Evolutionary conservation across 768 basidiomycete genomes (phyloP).

Genomic region (Panaeolus papilionaceus): DNA sequence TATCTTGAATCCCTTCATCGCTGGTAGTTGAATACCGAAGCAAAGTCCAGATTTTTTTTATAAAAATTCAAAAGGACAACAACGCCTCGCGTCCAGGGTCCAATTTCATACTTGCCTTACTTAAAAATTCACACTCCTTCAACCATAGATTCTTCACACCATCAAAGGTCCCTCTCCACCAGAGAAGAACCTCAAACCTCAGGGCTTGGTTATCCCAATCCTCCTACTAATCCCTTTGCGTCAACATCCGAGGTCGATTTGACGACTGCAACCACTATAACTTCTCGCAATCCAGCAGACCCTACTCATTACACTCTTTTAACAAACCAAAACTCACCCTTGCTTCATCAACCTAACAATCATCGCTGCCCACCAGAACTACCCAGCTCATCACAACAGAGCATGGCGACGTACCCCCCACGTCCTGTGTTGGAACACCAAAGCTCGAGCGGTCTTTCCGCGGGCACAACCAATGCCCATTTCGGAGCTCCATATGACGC

Average conservation of each 20-base stretch:
- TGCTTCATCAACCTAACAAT: not conserved
- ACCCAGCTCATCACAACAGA: not conserved
- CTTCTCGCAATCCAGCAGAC: not conserved
- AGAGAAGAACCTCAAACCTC: not conserved
- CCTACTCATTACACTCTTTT: slow-evolving; percentile 7
- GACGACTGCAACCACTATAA: not conserved
- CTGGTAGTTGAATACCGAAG: not conserved
- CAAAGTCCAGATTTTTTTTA: not conserved
- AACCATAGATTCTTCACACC: slow-evolving; percentile 16
- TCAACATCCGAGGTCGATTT: slow-evolving; percentile 6
- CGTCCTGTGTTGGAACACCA: slow-evolving; percentile 10
- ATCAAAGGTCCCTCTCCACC: not conserved
- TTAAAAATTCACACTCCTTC: slow-evolving; percentile 5
- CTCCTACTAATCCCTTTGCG: not conserved
- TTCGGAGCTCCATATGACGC: slow-evolving; percentile 5
- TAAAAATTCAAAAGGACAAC: not conserved
- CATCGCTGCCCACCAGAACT: not conserved
- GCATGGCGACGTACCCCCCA: slow-evolving; percentile 4
- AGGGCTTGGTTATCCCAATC: not conserved
- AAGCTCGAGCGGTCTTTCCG: slow-evolving; percentile 1
- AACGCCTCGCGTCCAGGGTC: not conserved
- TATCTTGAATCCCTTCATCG: not conserved
- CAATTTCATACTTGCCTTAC: not conserved
- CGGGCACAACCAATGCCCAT: slow-evolving; percentile 9
- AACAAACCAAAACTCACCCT: not conserved